Evolutionary conservation across 2,329 filamentous ascomycete genomes (phyloP), one percentile per base, ranked within the genome.

Genomic region (Colletotrichum zoysiae): DNA sequence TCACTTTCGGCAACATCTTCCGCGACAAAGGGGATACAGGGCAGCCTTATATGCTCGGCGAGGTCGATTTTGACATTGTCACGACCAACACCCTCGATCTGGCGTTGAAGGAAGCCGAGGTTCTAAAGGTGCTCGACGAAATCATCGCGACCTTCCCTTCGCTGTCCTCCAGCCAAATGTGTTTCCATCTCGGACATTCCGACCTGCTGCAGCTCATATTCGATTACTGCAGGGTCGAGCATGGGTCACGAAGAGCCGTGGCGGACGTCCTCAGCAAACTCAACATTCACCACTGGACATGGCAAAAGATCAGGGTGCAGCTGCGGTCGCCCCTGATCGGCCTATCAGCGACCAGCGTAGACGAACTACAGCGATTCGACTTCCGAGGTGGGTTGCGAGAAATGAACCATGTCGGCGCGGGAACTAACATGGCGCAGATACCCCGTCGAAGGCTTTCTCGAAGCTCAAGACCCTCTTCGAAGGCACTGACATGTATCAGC

Each of bases 31-130:
- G 90, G 60, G 91, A 91, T 67, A 95, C 94, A 9, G 93, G 94
- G 2, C 93, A 97, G 76, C 96, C 96, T 8, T 88, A 88, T 68
- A 92, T 92, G 77, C 92, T 94, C 79, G 92, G 93, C 12, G 96
- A 98, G 79, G 95, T 97, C 2, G 95, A 98, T 79, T 99, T 98
- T 79, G 96, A 99, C 81, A 95, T 99, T 71, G 88, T 97, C n/a
- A 95, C 95, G 0, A 88, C 90, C 56, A 91, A 95, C 76, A 92
- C 92, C 1, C 82, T 95, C 6, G 95, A 98, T 77, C 85, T 97
- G 57, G 92, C 95, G 1, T 81, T 98, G 67, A 97, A 97, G 77
- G 96, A 99, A 81, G 95, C 95, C 0, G 95, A 98, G 81, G 92
- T 95, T 0, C 89, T 99, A 76, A 98, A 98, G 77, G 95, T 98